Base-by-base conservation (phyloP, 805 yeast genomes). In the Starmerella floris region DNA sequence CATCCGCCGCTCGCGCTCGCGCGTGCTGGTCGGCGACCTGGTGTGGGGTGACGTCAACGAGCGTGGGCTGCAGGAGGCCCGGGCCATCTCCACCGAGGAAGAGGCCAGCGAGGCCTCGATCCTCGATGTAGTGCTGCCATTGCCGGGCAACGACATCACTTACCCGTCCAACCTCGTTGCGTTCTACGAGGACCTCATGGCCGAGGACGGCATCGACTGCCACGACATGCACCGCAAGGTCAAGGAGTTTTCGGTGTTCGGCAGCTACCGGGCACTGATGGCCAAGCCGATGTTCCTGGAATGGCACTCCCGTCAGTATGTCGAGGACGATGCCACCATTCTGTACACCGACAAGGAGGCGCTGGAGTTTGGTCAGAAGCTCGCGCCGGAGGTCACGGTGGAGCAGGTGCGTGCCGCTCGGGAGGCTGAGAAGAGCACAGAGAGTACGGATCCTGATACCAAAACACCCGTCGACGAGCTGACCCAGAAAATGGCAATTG, bases 121-220 rank as follows among this genome's bases (percentile, higher is more conserved):
- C 27, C 77, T 71, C 56, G 97, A 91, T 60, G 69, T 91, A 23
- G 94, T 93, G 2, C 66, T 91, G 42, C 97, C 99, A n/a, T 74
- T 94, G 0, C 98, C 99, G 2, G 99, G 99, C 0, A 85, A 76
- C 59, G 96, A 85, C 57, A 74, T 91, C n/a, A 57, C 69, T 13
- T 91, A 91, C 56, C 98, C 99, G 5, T 64, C 70, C 10, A 81
- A 83, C 55, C 60, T 69, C 33, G 63, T 83, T 37, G 67, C 75
- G 32, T 72, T 74, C 1, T 87, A 87, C 57, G 71, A 73, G 34
- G 75, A 72, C 3, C 66, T 74, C 8, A 91, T 91, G 97, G 46
- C 46, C 9, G 70, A 70, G 41, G 97, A 91, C 57, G 80, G 77
- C 0, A 70, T 91, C 53, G 84, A 85, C 61, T 95, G 95, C 10